A percentile compares a stretch with the other conserved stretches of the same genome.
phyloP scores from a whole-genome alignment of 2,329 filamentous ascomycete genomes.

The Beauveria scarabaeidicola region DNA sequence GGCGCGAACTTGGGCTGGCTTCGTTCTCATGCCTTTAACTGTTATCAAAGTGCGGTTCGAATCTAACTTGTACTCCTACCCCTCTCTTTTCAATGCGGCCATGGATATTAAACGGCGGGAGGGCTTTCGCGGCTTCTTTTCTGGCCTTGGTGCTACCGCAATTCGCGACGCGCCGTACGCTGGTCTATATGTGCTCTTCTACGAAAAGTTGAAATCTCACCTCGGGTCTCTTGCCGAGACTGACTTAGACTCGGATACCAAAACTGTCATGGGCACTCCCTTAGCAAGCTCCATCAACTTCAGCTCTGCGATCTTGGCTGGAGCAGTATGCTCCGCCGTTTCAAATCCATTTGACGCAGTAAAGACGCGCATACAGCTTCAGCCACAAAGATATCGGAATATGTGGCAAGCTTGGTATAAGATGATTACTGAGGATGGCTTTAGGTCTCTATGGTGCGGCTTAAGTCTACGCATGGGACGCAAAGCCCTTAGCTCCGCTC shows the following conservation, averaged over 20 bases:
- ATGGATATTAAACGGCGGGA: constrained; percentile 65
- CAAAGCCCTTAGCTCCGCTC: constrained; percentile 87
- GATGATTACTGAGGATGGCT: constrained; percentile 77
- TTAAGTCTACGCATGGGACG: constrained; percentile 77
- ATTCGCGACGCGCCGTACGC: constrained; percentile 94
- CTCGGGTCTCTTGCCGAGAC: constrained; percentile 29
- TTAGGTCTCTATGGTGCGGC: constrained; percentile 75
- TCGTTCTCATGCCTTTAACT: constrained; percentile 90
- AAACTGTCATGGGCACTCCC: constrained; percentile 22
- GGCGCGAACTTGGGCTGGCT: constrained; percentile 77
- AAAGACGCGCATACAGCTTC: constrained; percentile 89
- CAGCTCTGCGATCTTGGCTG: constrained; percentile 69
- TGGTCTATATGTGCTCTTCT: constrained; percentile 87
- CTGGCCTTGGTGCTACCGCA: constrained; percentile 88
- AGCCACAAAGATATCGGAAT: constrained; percentile 75
- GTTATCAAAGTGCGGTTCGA: constrained; percentile 97
- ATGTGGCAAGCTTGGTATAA: constrained; percentile 66
- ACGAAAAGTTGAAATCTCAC: constrained; percentile 70
- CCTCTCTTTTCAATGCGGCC: constrained; percentile 63
- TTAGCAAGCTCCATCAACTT: constrained; percentile 69
- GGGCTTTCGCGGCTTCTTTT: constrained; percentile 78
- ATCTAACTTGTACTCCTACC: constrained; percentile 76
- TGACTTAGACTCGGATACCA: background rate
- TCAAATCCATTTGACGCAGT: constrained; percentile 97
- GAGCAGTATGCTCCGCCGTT: constrained; percentile 72